Percentiles rank a stretch among this genome's conserved stretches.
These are phyloP conservation scores for Lepraria neglecta DNA, from an alignment of 495 filamentous ascomycete genomes.

Conservation along the genomic window DNA sequence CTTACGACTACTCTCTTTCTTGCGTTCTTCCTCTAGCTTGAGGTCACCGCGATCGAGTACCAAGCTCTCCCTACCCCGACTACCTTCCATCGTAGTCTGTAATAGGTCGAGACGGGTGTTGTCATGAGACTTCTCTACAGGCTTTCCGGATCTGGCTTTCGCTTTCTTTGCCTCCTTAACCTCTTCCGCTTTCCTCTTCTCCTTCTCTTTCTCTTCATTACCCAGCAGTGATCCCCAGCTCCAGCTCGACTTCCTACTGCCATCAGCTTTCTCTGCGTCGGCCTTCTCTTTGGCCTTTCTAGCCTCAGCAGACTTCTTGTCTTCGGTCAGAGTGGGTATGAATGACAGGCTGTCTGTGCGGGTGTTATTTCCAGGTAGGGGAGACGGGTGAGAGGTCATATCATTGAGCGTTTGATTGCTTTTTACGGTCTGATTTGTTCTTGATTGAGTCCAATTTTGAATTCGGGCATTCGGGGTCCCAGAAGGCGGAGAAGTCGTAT, in stretches of 20 bases:
- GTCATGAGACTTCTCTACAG: slow-evolving; percentile 51
- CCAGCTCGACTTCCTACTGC: slow-evolving; percentile 73
- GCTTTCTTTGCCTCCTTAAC: slow-evolving; percentile 56
- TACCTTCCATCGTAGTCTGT: slow-evolving; percentile 69
- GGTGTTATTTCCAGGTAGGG: slow-evolving; percentile 62
- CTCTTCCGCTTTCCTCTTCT: slow-evolving; percentile 55
- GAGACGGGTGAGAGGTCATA: slow-evolving; percentile 55
- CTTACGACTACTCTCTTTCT: slow-evolving; percentile 72
- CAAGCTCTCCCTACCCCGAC: slow-evolving; percentile 73
- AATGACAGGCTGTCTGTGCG: slow-evolving; percentile 76
- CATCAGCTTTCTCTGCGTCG: slow-evolving; percentile 43
- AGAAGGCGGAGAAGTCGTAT: slow-evolving; percentile 27
- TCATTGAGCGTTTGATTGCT: slow-evolving; percentile 50
- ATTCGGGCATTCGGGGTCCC: slow-evolving; percentile 15
- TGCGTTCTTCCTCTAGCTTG: slow-evolving; percentile 73
- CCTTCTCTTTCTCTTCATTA: slow-evolving; percentile 64
- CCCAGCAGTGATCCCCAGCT: slow-evolving; percentile 60
- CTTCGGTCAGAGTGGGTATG: slow-evolving; percentile 69
- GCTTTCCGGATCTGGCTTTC: slow-evolving; percentile 56
- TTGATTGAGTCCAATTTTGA: slow-evolving; percentile 22
- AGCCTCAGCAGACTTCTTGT: slow-evolving; percentile 53
- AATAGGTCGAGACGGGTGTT: slow-evolving; percentile 73
- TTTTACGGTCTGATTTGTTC: slow-evolving; percentile 24
- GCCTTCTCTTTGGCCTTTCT: slow-evolving; percentile 61
- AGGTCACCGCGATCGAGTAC: slow-evolving; percentile 72